phyloP scores from a whole-genome alignment of 352 stramenopile genomes.

The Phytopythium mirpurense region DNA sequence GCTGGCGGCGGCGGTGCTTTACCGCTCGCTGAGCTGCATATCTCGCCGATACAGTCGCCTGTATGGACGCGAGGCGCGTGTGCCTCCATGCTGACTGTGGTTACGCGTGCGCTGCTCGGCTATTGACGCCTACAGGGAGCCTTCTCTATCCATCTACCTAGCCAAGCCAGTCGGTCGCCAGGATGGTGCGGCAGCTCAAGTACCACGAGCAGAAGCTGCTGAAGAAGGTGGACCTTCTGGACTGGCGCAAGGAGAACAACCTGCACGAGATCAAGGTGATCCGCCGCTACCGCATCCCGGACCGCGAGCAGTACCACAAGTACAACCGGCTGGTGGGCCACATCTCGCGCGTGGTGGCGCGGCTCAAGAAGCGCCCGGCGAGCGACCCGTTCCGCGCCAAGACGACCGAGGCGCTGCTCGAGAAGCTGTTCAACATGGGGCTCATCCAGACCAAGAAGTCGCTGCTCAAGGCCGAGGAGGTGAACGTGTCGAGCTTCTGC shows the following conservation, averaged over 20 bases:
- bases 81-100: neutral
- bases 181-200: constrained; percentile 90
- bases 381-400: constrained; percentile 97
- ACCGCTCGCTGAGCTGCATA: neutral
- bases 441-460: constrained; percentile 96
- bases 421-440: constrained; percentile 98
- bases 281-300: constrained; percentile 96
- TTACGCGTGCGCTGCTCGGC: neutral
- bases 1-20: neutral
- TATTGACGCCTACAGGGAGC: neutral
- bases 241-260: constrained; percentile 99
- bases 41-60: neutral
- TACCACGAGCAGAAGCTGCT: constrained; percentile 99
- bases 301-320: constrained; percentile 98
- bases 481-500: constrained; percentile 95
- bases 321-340: constrained; percentile 98
- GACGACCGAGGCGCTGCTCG: constrained; percentile 94
- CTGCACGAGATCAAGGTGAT: constrained; percentile 98
- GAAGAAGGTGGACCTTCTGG: constrained; percentile 98
- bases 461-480: constrained; percentile 95
- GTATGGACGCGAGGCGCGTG: neutral
- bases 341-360: constrained; percentile 91
- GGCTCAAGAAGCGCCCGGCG: constrained; percentile 93
- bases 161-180: neutral
- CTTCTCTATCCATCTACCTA: neutral